Percentiles rank a stretch among this genome's conserved stretches.
phyloP scores from a whole-genome alignment of 2,329 filamentous ascomycete genomes.

The Ophiostoma sp. region DNA sequence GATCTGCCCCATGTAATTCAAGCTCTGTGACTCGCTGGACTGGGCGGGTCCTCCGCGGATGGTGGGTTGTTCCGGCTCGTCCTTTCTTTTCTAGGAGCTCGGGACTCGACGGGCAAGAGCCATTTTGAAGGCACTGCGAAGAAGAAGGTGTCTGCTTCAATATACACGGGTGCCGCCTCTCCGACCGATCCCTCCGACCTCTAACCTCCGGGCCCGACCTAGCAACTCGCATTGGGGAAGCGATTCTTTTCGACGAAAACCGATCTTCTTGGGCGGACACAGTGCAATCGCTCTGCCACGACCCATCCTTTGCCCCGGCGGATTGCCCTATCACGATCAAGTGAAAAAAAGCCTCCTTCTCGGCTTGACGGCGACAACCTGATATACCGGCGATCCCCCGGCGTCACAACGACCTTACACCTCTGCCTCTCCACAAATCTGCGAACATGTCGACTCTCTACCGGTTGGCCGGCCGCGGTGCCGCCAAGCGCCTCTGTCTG shows the following conservation, averaged over 20 bases:
- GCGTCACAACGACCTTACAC: not conserved
- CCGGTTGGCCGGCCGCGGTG: constrained; percentile 65
- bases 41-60: constrained; percentile 23
- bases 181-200: constrained; percentile 8
- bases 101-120: constrained; percentile 25
- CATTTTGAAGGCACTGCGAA: constrained; percentile 19
- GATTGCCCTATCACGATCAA: not conserved
- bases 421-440: not conserved
- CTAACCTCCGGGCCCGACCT: constrained; percentile 22
- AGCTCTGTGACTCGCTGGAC: constrained; percentile 25
- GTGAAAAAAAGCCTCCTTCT: constrained; percentile 1
- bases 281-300: not conserved
- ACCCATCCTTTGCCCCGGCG: constrained; percentile 13
- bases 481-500: constrained; percentile 58
- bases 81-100: constrained; percentile 25
- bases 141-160: constrained; percentile 9
- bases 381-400: not conserved
- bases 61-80: constrained; percentile 22
- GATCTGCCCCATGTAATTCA: constrained; percentile 23
- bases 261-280: too few species aligned
- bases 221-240: constrained; percentile 33
- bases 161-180: constrained; percentile 16
- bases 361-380: not conserved
- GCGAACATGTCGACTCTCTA: constrained; percentile 59
- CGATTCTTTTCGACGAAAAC: not conserved